A percentile compares a stretch with the other conserved stretches of the same genome.
phyloP scores from a whole-genome alignment of 163 green algal genomes.

The Scenedesmus sp. region DNA sequence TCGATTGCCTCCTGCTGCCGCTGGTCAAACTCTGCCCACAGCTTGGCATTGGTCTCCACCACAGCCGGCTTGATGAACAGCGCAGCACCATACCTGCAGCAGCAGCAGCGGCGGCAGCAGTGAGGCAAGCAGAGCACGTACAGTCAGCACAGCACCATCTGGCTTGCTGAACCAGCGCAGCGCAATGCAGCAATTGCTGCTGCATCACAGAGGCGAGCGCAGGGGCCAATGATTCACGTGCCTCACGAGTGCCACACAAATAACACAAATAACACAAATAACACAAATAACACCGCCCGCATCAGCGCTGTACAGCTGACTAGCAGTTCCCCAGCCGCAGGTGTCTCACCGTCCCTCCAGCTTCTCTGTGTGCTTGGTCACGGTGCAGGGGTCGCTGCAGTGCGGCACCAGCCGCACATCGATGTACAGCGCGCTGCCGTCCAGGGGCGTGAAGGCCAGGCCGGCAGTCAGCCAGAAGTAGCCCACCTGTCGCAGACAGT shows the following conservation, averaged over 20 bases:
- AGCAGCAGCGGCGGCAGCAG: background rate
- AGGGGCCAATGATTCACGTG: background rate
- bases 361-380: background rate
- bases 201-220: too few relatives aligned
- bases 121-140: background rate
- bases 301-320: background rate
- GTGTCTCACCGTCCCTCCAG: background rate
- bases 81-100: slow-evolving; percentile 29
- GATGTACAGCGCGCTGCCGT: slow-evolving; percentile 43
- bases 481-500: slow-evolving; percentile 17
- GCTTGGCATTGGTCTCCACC: background rate
- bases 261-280: background rate
- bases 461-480: slow-evolving; percentile 44
- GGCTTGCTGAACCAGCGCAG: background rate
- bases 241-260: background rate
- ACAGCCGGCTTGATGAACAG: slow-evolving; percentile 44
- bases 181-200: background rate
- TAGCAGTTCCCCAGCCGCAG: background rate
- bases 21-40: slow-evolving; percentile 35
- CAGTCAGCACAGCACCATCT: background rate
- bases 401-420: slow-evolving; percentile 45
- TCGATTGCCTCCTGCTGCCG: background rate
- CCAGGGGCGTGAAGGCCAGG: background rate
- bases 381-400: slow-evolving; percentile 4
- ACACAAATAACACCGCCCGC: background rate